phyloP scores from a whole-genome alignment of 495 filamentous ascomycete species.

The Penicillium riverlandense region DNA sequence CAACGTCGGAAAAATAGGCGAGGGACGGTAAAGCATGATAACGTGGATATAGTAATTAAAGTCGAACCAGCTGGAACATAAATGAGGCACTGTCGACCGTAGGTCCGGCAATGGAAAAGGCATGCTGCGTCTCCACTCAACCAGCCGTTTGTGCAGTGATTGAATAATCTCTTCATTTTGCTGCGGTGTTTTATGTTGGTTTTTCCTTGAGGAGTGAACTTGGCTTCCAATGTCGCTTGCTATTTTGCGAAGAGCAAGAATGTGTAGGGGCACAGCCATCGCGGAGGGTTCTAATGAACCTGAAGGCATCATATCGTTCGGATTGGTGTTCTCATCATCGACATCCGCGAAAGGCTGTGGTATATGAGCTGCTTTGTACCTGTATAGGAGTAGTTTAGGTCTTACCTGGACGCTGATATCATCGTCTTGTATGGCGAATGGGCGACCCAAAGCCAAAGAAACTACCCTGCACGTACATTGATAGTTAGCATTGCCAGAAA shows the following conservation, averaged over 20 bases:
- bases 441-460: slow-evolving; percentile 30
- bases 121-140: slow-evolving; percentile 34
- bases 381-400: neutral
- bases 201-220: slow-evolving; percentile 15
- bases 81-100: slow-evolving; percentile 27
- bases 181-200: slow-evolving; percentile 5
- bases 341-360: slow-evolving; percentile 23
- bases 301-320: slow-evolving; percentile 10
- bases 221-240: slow-evolving; percentile 26
- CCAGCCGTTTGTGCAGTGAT: slow-evolving; percentile 22
- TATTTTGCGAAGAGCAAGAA: slow-evolving; percentile 26
- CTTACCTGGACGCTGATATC: slow-evolving; percentile 30
- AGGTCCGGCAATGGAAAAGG: slow-evolving; percentile 33
- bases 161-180: slow-evolving; percentile 19
- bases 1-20: slow-evolving; percentile 22
- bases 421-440: slow-evolving; percentile 33
- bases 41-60: slow-evolving; percentile 34
- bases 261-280: slow-evolving; percentile 32
- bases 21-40: slow-evolving; percentile 31
- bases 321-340: slow-evolving; percentile 27
- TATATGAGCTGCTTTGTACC: neutral
- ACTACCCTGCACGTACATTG: slow-evolving; percentile 17
- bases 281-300: slow-evolving; percentile 19
- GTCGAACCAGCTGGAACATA: slow-evolving; percentile 33
- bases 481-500: no score